Evolutionary conservation across 805 yeast species (phyloP).

Genomic region (Candida chilensis): DNA sequence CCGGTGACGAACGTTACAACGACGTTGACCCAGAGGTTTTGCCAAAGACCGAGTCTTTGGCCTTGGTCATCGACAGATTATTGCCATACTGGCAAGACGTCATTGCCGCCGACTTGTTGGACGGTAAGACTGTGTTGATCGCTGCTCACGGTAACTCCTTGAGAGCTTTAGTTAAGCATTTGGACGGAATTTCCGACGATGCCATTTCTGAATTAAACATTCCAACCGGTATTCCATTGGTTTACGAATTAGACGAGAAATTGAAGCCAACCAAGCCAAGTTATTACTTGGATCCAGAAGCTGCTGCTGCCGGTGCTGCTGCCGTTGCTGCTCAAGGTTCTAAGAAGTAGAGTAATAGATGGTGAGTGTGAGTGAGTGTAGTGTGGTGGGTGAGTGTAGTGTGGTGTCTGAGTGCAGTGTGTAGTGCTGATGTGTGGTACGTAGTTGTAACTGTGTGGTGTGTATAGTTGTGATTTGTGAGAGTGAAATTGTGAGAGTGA

Average conservation of each 20-base stretch:
- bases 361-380: too few relatives aligned
- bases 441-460: too few relatives aligned
- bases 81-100: slow-evolving; percentile 49
- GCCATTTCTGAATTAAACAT: slow-evolving; percentile 69
- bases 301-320: slow-evolving; percentile 70
- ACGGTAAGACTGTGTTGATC: slow-evolving; percentile 49
- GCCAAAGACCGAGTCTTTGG: slow-evolving; percentile 68
- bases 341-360: too few relatives aligned
- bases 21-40: slow-evolving; percentile 37
- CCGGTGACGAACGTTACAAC: slow-evolving; percentile 30
- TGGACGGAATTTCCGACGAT: slow-evolving; percentile 56
- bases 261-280: slow-evolving; percentile 43
- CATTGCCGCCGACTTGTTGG: slow-evolving; percentile 36
- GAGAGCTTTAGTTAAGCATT: slow-evolving; percentile 62
- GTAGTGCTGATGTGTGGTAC: too few relatives aligned
- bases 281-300: slow-evolving; percentile 72
- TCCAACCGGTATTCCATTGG: slow-evolving; percentile 79
- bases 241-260: slow-evolving; percentile 48
- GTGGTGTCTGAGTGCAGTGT: too few relatives aligned
- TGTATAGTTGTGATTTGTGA: too few relatives aligned
- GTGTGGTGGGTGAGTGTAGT: too few relatives aligned
- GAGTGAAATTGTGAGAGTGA: too few relatives aligned
- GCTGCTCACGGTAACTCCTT: slow-evolving; percentile 82
- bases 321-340: slow-evolving; percentile 74
- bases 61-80: slow-evolving; percentile 62